Percentiles rank a stretch among this genome's conserved stretches.
phyloP scores from a whole-genome alignment of 2,329 filamentous ascomycete genomes.

The Ophiostoma ulmi region DNA sequence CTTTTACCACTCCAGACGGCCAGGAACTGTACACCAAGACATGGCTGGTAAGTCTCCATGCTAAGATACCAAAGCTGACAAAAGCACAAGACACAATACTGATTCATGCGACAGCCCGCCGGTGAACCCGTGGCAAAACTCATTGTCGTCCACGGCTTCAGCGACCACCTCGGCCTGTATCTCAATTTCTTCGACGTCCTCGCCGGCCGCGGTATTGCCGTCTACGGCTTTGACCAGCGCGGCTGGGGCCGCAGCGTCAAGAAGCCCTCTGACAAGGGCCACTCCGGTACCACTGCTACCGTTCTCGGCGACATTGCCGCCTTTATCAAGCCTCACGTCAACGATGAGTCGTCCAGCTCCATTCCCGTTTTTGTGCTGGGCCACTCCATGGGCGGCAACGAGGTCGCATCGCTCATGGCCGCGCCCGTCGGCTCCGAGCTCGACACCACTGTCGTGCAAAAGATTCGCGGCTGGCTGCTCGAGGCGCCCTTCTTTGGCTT shows the following conservation, averaged over 20 bases:
- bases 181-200: conserved; percentile 67
- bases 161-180: conserved; percentile 77
- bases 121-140: conserved; percentile 61
- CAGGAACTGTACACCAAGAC: conserved; percentile 52
- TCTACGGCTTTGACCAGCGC: conserved; percentile 76
- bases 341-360: conserved; percentile 16
- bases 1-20: conserved; percentile 41
- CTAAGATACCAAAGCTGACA: background rate
- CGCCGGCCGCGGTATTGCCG: conserved; percentile 65
- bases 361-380: conserved; percentile 78
- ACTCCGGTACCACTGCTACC: conserved; percentile 65
- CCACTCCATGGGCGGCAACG: conserved; percentile 84
- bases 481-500: conserved; percentile 78
- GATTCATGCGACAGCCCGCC: conserved; percentile 43
- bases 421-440: conserved; percentile 39
- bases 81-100: background rate
- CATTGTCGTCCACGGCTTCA: conserved; percentile 84
- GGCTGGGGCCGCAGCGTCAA: conserved; percentile 77
- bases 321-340: conserved; percentile 59
- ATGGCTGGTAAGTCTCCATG: conserved; percentile 46
- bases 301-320: conserved; percentile 75
- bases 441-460: conserved; percentile 47
- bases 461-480: conserved; percentile 67
- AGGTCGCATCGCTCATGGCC: conserved; percentile 60
- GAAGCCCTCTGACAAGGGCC: conserved; percentile 58